These are phyloP conservation scores for Hordeum vulgare DNA, from an alignment of 176 grass and related monocot species.

Conservation along the genomic window MorexV3_pseudomolecules_assembly NC_058522.1:380938197-380938696, in stretches of 20 bases:
- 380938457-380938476: conserved; percentile 71
- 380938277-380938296: conserved; percentile 27
- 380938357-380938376: conserved; percentile 88
- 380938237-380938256: conserved; percentile 82
- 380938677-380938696: conserved; percentile 27
- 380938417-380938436: conserved; percentile 87
- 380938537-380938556: conserved; percentile 84
- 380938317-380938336: conserved; percentile 74
- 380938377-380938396: conserved; percentile 68
- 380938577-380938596: conserved; percentile 78
- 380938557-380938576: conserved; percentile 90
- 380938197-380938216: conserved; percentile 84
- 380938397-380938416: conserved; percentile 67
- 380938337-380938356: conserved; percentile 74
- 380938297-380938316: conserved; percentile 46
- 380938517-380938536: conserved; percentile 61
- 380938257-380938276: conserved; percentile 34
- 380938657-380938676: conserved; percentile 43
- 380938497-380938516: conserved; percentile 86
- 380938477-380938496: conserved; percentile 84
- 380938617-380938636: conserved; percentile 66
- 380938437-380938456: conserved; percentile 73
- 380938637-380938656: conserved; percentile 66
- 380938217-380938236: conserved; percentile 62
- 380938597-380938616: conserved; percentile 85